Conservation (phyloP, 129 eudicot species). For the Pseudognaphalium luteoalbum region DNA sequence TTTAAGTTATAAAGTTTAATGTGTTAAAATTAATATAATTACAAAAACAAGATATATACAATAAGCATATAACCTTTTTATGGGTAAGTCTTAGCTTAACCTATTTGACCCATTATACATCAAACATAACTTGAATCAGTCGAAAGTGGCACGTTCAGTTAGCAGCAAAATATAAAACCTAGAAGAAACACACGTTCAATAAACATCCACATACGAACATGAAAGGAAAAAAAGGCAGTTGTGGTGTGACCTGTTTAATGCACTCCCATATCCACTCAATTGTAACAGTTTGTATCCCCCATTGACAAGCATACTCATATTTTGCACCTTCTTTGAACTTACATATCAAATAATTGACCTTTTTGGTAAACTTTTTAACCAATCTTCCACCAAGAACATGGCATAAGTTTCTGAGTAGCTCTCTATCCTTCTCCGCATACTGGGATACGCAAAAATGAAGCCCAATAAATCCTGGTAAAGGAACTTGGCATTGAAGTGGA, state of each 20-base stretch:
- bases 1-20: too few relatives aligned
- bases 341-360: conserved; percentile 73
- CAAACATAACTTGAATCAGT: conserved; percentile 4
- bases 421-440: conserved; percentile 64
- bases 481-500: conserved; percentile 88
- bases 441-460: conserved; percentile 75
- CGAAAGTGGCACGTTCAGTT: neutral
- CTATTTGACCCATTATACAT: conserved; percentile 6
- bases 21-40: neutral
- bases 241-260: conserved; percentile 57
- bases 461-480: conserved; percentile 67
- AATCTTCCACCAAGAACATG: conserved; percentile 76
- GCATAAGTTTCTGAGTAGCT: conserved; percentile 79
- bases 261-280: conserved; percentile 88
- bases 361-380: conserved; percentile 50
- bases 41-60: neutral
- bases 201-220: neutral
- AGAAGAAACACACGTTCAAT: neutral
- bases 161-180: neutral
- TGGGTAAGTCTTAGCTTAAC: neutral
- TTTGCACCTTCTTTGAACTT: conserved; percentile 73
- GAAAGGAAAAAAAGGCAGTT: conserved; percentile 5
- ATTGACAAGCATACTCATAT: conserved; percentile 68
- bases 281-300: conserved; percentile 68
- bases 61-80: neutral